Evolutionary conservation across 2,329 filamentous ascomycete genomes (phyloP).

Genomic region (Microcyclospora pomicola): DNA sequence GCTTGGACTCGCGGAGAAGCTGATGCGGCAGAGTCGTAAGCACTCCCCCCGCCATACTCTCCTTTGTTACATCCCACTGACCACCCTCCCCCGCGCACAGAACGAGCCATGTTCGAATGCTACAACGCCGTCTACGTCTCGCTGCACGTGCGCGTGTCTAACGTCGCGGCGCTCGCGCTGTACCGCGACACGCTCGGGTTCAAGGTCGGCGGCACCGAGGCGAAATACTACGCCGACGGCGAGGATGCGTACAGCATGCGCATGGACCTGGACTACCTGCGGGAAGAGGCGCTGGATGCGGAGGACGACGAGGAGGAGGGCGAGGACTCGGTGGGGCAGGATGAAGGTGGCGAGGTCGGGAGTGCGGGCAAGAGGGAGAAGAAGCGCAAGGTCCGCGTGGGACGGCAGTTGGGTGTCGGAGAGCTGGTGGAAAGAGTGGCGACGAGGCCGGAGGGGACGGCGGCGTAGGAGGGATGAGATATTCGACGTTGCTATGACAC

Average conservation of each 20-base stretch:
- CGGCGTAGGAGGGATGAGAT: too few relatives aligned
- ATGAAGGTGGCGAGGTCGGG: conserved; percentile 27
- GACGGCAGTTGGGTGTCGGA: conserved; percentile 61
- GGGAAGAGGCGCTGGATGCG: conserved; percentile 37
- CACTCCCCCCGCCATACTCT: conserved; percentile 12
- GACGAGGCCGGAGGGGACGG: background rate
- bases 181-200: conserved; percentile 90
- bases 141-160: conserved; percentile 88
- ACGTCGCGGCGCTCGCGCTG: conserved; percentile 76
- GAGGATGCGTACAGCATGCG: conserved; percentile 94
- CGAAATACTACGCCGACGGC: conserved; percentile 92
- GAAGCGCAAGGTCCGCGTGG: conserved; percentile 76
- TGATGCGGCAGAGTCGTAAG: conserved; percentile 92
- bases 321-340: conserved; percentile 27
- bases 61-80: background rate
- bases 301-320: conserved; percentile 25
- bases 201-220: conserved; percentile 70
- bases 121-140: conserved; percentile 87
- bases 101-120: conserved; percentile 92
- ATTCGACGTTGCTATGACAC: too few relatives aligned
- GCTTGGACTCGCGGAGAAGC: conserved; percentile 85
- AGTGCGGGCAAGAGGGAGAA: conserved; percentile 34
- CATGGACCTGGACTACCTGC: conserved; percentile 55
- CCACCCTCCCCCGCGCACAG: conserved; percentile 29
- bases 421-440: conserved; percentile 49